Evolutionary conservation across 345 rosid genomes (phyloP), one percentile per base, ranked within the genome.

Genomic region (Acer negundo): DNA sequence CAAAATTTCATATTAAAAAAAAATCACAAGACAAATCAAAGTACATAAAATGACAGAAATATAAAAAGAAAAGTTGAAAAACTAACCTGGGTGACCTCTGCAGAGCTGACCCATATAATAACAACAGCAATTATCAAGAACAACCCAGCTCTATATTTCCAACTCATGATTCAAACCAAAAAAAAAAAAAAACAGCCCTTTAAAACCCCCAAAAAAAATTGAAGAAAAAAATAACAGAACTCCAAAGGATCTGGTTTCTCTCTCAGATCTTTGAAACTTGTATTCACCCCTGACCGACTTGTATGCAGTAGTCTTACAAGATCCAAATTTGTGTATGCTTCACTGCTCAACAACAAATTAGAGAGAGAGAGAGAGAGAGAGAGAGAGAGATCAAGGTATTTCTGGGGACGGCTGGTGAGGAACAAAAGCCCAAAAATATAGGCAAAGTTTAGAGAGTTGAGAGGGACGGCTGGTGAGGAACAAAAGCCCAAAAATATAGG

Each of bases 61-160:
- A 11, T 23, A 2, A 24, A 70, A 31, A 12, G 0, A 11, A 67
- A 38, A n/a, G 55, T 13, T 6, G 51, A 67, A 23, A 69, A 59
- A 75, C 76, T 51, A 28, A 90, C 95, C 98, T 93, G 98, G 83
- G 97, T 92, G 64, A 92, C 95, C 87, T 92, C 95, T 46, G 96
- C 98, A 42, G 94, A 93, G 79, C 93, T 82, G 78, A 93, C 97
- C 98, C 96, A 92, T 79, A 96, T 96, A 77, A 96, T 73, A 79
- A 96, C 99, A 75, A 96, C 99, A 66, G 98, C 85, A 49, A 80
- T 90, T 46, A 96, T 96, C 81, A 96, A 86, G 77, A 94, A 88
- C 83, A 96, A 76, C 63, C 99, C 99, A 72, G 98, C 94, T 75
- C 76, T 92, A 67, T 96, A 96, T 77, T 86, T 92, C 97, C 90